Conservation (phyloP, 805 yeast genomes). For the Hanseniaspora thailandica region DNA sequence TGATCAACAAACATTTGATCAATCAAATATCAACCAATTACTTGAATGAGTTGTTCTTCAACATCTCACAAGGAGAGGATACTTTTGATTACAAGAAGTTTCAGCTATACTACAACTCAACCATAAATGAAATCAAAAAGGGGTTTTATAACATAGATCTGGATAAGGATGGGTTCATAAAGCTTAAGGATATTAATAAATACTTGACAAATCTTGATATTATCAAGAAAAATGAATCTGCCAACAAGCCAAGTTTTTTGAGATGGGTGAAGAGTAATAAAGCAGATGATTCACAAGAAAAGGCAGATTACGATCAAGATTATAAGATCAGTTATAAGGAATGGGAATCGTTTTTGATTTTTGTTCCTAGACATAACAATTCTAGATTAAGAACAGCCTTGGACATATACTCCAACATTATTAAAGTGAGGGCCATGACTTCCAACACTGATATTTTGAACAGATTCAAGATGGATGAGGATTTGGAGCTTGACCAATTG, state of each 20-base stretch:
- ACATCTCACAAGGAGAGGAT: slow-evolving; percentile 50
- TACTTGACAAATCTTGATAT: slow-evolving; percentile 49
- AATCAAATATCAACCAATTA: slow-evolving; percentile 8
- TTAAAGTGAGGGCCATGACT: background rate
- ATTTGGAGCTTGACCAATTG: slow-evolving; percentile 10
- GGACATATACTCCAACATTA: slow-evolving; percentile 34
- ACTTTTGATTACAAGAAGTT: slow-evolving; percentile 52
- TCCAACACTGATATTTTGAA: slow-evolving; percentile 10
- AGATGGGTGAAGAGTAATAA: slow-evolving; percentile 26
- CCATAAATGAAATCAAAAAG: slow-evolving; percentile 57
- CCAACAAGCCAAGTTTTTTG: background rate
- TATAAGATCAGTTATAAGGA: slow-evolving; percentile 59
- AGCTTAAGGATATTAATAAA: slow-evolving; percentile 49
- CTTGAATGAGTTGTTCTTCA: slow-evolving; percentile 34
- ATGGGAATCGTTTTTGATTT: slow-evolving; percentile 68
- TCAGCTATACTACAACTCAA: slow-evolving; percentile 47
- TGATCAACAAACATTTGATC: slow-evolving; percentile 1
- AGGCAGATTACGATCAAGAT: background rate
- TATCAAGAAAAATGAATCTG: background rate
- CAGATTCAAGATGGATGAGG: slow-evolving; percentile 15
- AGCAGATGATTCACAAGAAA: background rate
- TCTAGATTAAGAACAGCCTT: slow-evolving; percentile 74
- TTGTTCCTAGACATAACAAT: slow-evolving; percentile 72
- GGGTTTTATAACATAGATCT: slow-evolving; percentile 61
- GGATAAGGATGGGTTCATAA: slow-evolving; percentile 62